These are phyloP conservation scores for Bruguiera hainesii DNA, from an alignment of 441 rosid genomes.

Conservation along the genomic window DNA sequence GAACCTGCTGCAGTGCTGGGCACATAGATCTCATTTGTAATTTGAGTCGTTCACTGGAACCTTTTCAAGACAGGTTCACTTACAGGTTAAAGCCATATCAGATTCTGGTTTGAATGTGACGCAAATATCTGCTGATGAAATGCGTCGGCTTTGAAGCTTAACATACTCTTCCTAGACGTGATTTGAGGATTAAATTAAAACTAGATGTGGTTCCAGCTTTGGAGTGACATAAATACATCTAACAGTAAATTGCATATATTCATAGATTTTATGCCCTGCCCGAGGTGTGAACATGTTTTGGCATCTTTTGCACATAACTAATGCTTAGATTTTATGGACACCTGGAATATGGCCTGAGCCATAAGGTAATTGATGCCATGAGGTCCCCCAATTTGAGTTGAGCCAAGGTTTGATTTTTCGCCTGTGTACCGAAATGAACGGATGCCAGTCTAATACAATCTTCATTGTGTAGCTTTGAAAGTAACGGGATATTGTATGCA, in stretches of 20 bases:
- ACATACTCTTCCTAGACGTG: conserved; percentile 15
- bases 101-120: conserved; percentile 30
- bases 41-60: background rate
- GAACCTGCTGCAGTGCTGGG: background rate
- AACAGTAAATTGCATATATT: conserved; percentile 4
- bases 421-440: background rate
- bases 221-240: conserved; percentile 6
- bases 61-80: conserved; percentile 16
- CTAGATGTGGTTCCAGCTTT: conserved; percentile 30
- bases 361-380: background rate
- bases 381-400: background rate
- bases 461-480: too few relatives aligned
- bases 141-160: conserved; percentile 7
- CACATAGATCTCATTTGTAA: conserved; percentile 1
- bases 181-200: conserved; percentile 28
- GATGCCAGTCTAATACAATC: background rate
- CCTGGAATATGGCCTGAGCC: background rate
- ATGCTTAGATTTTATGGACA: background rate
- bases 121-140: conserved; percentile 18
- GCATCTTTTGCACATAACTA: conserved; percentile 1
- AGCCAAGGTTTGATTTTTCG: background rate
- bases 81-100: conserved; percentile 12
- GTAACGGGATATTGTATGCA: too few relatives aligned
- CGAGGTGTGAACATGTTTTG: background rate
- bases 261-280: conserved; percentile 3